Evolutionary conservation across 805 yeast species (phyloP), one percentile per base, ranked within the genome.

Genomic region (Wickerhamiella azymoides): DNA sequence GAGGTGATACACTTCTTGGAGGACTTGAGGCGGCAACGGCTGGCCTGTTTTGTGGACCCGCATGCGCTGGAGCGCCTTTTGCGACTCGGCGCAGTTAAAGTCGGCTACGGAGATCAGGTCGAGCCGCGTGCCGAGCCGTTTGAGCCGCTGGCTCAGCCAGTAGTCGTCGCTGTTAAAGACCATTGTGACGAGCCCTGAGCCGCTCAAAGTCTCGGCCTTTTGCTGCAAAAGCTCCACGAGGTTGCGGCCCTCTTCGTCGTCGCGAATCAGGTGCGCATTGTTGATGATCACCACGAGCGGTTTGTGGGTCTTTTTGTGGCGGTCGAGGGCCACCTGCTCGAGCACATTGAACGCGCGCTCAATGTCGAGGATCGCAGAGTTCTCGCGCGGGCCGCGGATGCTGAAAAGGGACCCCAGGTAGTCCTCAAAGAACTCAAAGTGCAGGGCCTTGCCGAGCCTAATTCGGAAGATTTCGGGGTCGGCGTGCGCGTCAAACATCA

Each of bases 391-490:
- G 0, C 94, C 94, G 25, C 84, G 64, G 41, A 84, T 80, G 13
- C 85, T 78, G 53, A 84, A 84, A 46, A 84, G 65, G 0, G 88
- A 76, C 0, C 94, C 94, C 47, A 84, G 76, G 59, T 84, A 84
- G 60, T 84, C 94, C 56, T 84, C 94, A 51, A 73, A 79, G 58
- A 70, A 84, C 36, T 77, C 77, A 57, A 77, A 84, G 49, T 80
- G 76, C 41, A 84, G 64, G 0, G 93, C 88, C 49, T 74, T 72
- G 2, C 94, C 94, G 10, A 84, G 65, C 36, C 94, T 63, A 18
- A 83, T 73, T 48, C 94, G 67, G 58, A 84, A 79, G 41, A 84
- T 76, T 57, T 84, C 94, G 0, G 89, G 84, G 57, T 84, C 94
- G 0, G 88, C 79, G 55, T 83, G 92, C 1, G 92, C 92, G 57